Conservation (phyloP, 2,329 filamentous ascomycete species). For the Cladosporium sp. region DNA sequence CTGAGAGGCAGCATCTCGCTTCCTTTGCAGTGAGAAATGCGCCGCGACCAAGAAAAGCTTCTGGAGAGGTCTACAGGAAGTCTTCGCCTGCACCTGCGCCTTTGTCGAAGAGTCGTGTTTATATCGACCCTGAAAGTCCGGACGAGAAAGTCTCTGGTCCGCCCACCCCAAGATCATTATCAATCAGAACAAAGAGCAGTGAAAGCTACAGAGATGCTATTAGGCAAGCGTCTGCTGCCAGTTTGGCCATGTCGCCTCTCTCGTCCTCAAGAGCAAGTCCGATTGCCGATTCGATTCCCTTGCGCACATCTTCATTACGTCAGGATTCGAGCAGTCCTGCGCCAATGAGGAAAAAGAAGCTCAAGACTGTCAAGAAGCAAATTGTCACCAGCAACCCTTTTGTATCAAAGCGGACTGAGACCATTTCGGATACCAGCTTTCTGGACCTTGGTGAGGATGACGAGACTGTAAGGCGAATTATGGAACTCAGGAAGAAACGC, state of each 20-base stretch:
- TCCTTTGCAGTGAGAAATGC: neutral
- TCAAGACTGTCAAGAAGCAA: slow-evolving; percentile 23
- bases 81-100: neutral
- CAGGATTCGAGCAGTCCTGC: slow-evolving; percentile 32
- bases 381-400: slow-evolving; percentile 10
- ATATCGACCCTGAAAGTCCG: slow-evolving; percentile 10
- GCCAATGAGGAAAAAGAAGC: slow-evolving; percentile 29
- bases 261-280: slow-evolving; percentile 24
- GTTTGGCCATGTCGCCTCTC: slow-evolving; percentile 15
- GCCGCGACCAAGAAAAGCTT: neutral
- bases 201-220: slow-evolving; percentile 14
- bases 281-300: slow-evolving; percentile 37
- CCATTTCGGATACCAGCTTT: slow-evolving; percentile 36
- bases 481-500: slow-evolving; percentile 59
- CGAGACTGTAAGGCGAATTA: slow-evolving; percentile 60
- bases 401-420: slow-evolving; percentile 24
- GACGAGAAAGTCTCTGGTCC: slow-evolving; percentile 8
- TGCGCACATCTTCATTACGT: slow-evolving; percentile 37
- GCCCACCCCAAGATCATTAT: slow-evolving; percentile 10
- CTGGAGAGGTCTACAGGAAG: slow-evolving; percentile 10
- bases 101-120: slow-evolving; percentile 7
- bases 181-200: slow-evolving; percentile 15
- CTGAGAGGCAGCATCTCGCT: slow-evolving; percentile 10
- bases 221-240: slow-evolving; percentile 4
- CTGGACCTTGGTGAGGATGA: slow-evolving; percentile 41